These are phyloP conservation scores for Solanum neorickii DNA, from an alignment of 257 asterid species.

Conservation along the genomic window DNA sequence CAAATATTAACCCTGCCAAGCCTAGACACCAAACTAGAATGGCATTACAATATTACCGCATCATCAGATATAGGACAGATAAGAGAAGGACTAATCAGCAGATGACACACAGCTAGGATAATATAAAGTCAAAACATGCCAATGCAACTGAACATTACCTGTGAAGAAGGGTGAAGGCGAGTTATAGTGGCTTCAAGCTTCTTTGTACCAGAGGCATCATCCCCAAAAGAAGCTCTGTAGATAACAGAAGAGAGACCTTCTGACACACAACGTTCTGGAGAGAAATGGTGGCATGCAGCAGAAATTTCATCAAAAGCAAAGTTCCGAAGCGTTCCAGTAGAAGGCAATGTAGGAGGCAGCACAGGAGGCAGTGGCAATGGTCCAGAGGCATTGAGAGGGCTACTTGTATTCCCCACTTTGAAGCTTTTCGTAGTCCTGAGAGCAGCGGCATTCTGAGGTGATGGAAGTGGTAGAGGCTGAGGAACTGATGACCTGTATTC, in stretches of 20 bases:
- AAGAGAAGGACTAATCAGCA: background rate
- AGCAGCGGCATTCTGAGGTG: slow-evolving; percentile 37
- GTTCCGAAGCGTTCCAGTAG: slow-evolving; percentile 39
- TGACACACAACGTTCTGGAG: slow-evolving; percentile 79
- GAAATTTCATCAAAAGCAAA: slow-evolving; percentile 72
- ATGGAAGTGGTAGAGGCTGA: slow-evolving; percentile 93
- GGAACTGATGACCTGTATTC: slow-evolving; percentile 55
- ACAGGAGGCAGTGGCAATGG: slow-evolving; percentile 85
- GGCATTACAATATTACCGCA: background rate
- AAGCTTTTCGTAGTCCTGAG: slow-evolving; percentile 58
- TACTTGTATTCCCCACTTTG: slow-evolving; percentile 45
- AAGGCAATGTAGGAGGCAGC: slow-evolving; percentile 30
- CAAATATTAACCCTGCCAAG: background rate
- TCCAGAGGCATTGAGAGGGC: slow-evolving; percentile 67
- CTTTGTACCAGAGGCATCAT: slow-evolving; percentile 40
- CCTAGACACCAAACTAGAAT: background rate
- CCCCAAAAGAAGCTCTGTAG: slow-evolving; percentile 75
- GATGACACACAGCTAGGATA: background rate
- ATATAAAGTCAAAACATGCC: background rate
- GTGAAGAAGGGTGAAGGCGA: slow-evolving; percentile 67
- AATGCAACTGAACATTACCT: slow-evolving; percentile 29
- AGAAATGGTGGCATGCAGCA: slow-evolving; percentile 82
- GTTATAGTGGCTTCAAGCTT: slow-evolving; percentile 78
- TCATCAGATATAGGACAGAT: background rate
- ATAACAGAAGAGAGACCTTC: slow-evolving; percentile 83